Conservation (phyloP, 768 basidiomycete genomes). For the Pilatotrama ljubarskyi region DNA sequence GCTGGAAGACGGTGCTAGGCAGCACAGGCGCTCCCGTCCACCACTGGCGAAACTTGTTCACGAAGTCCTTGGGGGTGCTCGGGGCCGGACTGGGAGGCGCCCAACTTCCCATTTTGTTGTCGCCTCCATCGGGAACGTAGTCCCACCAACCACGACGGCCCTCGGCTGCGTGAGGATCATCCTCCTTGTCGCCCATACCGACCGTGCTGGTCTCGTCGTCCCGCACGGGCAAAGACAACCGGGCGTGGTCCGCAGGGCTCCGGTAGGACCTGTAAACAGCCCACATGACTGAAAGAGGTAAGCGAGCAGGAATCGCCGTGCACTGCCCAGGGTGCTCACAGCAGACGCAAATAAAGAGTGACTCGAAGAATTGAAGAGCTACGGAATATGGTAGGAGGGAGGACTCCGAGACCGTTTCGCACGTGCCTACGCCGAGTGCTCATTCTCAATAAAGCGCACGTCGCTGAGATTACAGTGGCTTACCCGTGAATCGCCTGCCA, state of each 20-base stretch:
- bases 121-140: constrained; percentile 40
- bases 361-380: constrained; percentile 51
- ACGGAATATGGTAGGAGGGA: constrained; percentile 41
- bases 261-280: constrained; percentile 55
- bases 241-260: constrained; percentile 51
- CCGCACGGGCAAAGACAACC: constrained; percentile 53
- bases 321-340: constrained; percentile 44
- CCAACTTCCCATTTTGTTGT: not conserved
- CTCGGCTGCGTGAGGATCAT: not conserved
- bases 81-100: not conserved
- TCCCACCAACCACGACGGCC: constrained; percentile 55
- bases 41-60: constrained; percentile 12
- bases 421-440: constrained; percentile 44
- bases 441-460: not conserved
- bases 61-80: not conserved
- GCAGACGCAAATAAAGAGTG: constrained; percentile 59
- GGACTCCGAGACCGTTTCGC: constrained; percentile 37
- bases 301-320: not conserved
- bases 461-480: not conserved
- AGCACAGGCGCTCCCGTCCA: constrained; percentile 12
- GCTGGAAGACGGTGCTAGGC: constrained; percentile 22
- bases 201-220: constrained; percentile 36
- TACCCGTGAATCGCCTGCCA: constrained; percentile 51
- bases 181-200: constrained; percentile 9
- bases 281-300: constrained; percentile 44